These are phyloP conservation scores for Kodamaea derodonti DNA, from an alignment of 1,139 yeast species.

Conservation along the genomic window DNA sequence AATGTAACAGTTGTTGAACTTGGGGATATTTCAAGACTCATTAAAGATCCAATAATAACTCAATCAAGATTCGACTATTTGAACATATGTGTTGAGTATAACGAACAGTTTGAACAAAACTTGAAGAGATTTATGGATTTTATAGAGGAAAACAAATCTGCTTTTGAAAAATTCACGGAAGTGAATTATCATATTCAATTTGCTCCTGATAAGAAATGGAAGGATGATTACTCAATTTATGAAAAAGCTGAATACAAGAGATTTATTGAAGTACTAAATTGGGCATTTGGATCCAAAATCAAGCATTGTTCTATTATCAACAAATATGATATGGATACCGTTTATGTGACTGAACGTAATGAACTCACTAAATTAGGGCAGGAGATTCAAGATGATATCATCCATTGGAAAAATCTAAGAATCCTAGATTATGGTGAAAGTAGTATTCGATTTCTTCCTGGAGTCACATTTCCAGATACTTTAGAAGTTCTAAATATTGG, in stretches of 20 bases:
- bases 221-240: conserved; percentile 21
- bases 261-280: conserved; percentile 23
- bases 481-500: conserved; percentile 39
- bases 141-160: conserved; percentile 15
- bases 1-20: conserved; percentile 21
- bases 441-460: conserved; percentile 37
- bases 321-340: conserved; percentile 35
- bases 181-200: conserved; percentile 39
- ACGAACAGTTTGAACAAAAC: conserved; percentile 25
- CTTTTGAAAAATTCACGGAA: conserved; percentile 18
- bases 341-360: conserved; percentile 32
- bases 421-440: conserved; percentile 39
- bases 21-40: conserved; percentile 13
- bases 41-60: conserved; percentile 10
- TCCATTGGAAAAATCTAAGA: conserved; percentile 32
- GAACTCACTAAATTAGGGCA: conserved; percentile 33
- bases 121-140: conserved; percentile 21
- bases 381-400: conserved; percentile 39
- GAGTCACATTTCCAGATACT: conserved; percentile 37
- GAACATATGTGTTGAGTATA: conserved; percentile 35
- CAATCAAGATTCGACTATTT: conserved; percentile 20
- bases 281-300: conserved; percentile 27
- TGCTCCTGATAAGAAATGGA: conserved; percentile 33
- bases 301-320: conserved; percentile 37
- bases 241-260: conserved; percentile 25